These are phyloP conservation scores for Xylariaceae sp. DNA, from an alignment of 2,329 filamentous ascomycete genomes.

Conservation along the genomic window DNA sequence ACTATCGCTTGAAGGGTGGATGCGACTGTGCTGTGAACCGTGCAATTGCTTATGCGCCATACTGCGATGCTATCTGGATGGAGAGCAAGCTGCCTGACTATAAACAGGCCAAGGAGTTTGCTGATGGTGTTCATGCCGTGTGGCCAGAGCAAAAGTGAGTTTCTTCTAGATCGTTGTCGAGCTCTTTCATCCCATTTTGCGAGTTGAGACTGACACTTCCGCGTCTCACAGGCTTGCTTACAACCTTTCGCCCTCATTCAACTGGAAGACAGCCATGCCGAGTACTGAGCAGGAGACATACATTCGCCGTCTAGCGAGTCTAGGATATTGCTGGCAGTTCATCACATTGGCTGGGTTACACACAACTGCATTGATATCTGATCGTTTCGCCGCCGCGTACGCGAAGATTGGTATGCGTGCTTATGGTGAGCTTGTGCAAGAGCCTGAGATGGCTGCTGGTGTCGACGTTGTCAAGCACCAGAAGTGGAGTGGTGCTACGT, in stretches of 20 bases:
- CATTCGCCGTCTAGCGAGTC: conserved; percentile 77
- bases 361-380: conserved; percentile 86
- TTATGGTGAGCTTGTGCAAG: conserved; percentile 95
- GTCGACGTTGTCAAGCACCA: conserved; percentile 98
- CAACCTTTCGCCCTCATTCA: conserved; percentile 98
- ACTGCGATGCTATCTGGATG: conserved; percentile 98
- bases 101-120: conserved; percentile 87
- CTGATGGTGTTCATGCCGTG: conserved; percentile 85
- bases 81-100: conserved; percentile 95
- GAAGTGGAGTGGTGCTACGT: conserved; percentile 96
- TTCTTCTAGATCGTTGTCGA: not conserved
- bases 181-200: not conserved
- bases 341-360: conserved; percentile 98
- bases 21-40: conserved; percentile 89
- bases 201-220: not conserved
- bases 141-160: conserved; percentile 94
- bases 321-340: conserved; percentile 99
- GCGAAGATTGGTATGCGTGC: conserved; percentile 84
- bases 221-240: conserved; percentile 69
- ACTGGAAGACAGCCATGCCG: conserved; percentile 98
- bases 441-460: conserved; percentile 87
- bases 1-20: conserved; percentile 88
- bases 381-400: conserved; percentile 84
- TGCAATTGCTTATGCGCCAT: conserved; percentile 86
- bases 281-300: conserved; percentile 93